phyloP scores from a whole-genome alignment of 768 basidiomycete genomes.

The Antrodiella citrinella region DNA sequence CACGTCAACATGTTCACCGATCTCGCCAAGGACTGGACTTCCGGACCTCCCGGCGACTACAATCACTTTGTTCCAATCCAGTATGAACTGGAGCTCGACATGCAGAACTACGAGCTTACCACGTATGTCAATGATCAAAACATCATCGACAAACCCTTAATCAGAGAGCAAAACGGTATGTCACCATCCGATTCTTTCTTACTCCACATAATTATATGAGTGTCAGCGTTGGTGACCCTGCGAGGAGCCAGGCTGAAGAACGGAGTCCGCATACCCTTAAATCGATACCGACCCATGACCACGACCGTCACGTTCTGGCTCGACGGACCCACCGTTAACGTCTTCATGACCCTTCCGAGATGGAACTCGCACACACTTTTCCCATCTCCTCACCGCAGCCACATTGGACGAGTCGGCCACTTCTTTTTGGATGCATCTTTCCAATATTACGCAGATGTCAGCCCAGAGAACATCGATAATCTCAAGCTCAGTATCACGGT shows the following conservation, averaged over 20 bases:
- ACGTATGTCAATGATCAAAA: conserved; percentile 93
- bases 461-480: conserved; percentile 69
- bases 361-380: conserved; percentile 86
- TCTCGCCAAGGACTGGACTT: conserved; percentile 86
- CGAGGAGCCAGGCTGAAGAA: conserved; percentile 49
- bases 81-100: conserved; percentile 61
- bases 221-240: conserved; percentile 63
- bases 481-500: conserved; percentile 63
- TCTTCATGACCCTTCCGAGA: conserved; percentile 65
- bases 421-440: conserved; percentile 64
- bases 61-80: conserved; percentile 77
- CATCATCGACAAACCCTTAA: conserved; percentile 83
- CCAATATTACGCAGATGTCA: conserved; percentile 59
- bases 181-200: conserved; percentile 5
- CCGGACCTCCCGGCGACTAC: conserved; percentile 75
- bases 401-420: conserved; percentile 49
- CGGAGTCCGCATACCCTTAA: conserved; percentile 53
- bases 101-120: conserved; percentile 72
- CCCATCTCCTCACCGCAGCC: conserved; percentile 48
- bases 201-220: neutral
- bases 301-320: conserved; percentile 60
- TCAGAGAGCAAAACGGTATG: conserved; percentile 79
- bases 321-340: conserved; percentile 46
- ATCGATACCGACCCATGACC: conserved; percentile 62
- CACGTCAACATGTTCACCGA: conserved; percentile 94